Base-by-base conservation (phyloP, 148 eudicot species). In the Rhododendron williamsianum region DNA sequence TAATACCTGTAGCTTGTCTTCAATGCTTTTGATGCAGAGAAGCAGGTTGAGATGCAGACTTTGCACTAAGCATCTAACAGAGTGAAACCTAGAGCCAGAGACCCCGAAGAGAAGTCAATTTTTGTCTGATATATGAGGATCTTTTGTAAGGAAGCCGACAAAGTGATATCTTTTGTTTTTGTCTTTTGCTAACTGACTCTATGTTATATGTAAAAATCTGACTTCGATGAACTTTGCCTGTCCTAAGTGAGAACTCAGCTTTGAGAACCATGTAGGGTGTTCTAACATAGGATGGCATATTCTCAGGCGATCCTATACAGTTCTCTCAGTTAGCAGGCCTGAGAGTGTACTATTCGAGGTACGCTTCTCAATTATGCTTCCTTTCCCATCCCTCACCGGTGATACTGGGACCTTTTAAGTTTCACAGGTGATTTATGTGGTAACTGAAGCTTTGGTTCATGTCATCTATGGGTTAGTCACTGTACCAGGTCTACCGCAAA, bases 21-120 rank as follows among this genome's bases (percentile, higher is more conserved):
- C 91, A 86, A 91, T 94, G 94, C 98, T 94, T 94, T 93, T 92
- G 88, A 90, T 95, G 98, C 98, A 94, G 97, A 95, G 93, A 90
- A 89, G 91, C 94, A 93, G 96, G 92, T 92, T 91, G 91, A 89
- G 85, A 86, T 89, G 93, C 92, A 89, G 93, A 93, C 93, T 94
- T 93, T 93, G 89, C 92, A 89, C 83, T 92, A 91, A 87, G 83
- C 91, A 87, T 89, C 91, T 93, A 94, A 91, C 67, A 90, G 98
- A 89, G 87, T 90, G 92, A 90, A 90, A 87, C 87, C 86, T 93
- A 92, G 91, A 88, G 92, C 91, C 93, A 87, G 89, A 90, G 89
- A 90, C 86, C 91, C 89, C 48, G 86, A 79, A 86, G 89, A 87
- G 91, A 87, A 89, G 87, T 90, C 88, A 38, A 85, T 78, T 76